phyloP scores from a whole-genome alignment of 768 basidiomycete species.

The Xerocomellus amylosporus region DNA sequence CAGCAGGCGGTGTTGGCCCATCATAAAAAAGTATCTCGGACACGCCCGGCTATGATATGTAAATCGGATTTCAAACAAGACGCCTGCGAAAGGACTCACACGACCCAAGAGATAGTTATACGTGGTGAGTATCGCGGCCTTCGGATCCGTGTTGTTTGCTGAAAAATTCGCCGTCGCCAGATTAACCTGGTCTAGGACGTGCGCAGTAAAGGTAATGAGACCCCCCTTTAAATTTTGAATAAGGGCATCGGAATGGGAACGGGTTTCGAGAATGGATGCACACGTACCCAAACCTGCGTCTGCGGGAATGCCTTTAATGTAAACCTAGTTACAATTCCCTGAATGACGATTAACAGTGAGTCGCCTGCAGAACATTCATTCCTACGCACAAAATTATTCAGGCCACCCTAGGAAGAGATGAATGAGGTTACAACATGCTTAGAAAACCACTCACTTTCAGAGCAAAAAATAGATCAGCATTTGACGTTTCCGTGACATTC shows the following conservation, averaged over 20 bases:
- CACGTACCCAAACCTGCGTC: slow-evolving; percentile 53
- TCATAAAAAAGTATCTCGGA: slow-evolving; percentile 54
- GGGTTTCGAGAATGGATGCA: slow-evolving; percentile 8
- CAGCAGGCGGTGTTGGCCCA: slow-evolving; percentile 28
- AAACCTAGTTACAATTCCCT: slow-evolving; percentile 62
- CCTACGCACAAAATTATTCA: slow-evolving; percentile 53
- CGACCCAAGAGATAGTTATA: slow-evolving; percentile 31
- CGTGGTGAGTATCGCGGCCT: slow-evolving; percentile 39
- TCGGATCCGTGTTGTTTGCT: slow-evolving; percentile 18
- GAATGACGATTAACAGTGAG: neutral
- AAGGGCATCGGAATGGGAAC: neutral
- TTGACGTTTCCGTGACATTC: slow-evolving; percentile 31
- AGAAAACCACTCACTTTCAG: slow-evolving; percentile 33
- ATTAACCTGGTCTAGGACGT: slow-evolving; percentile 11
- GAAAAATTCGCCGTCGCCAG: slow-evolving; percentile 23
- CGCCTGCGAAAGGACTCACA: neutral
- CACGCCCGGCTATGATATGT: slow-evolving; percentile 8
- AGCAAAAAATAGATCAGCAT: slow-evolving; percentile 44
- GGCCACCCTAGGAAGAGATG: slow-evolving; percentile 44
- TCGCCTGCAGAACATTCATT: neutral
- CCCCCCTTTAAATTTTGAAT: slow-evolving; percentile 43
- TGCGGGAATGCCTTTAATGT: slow-evolving; percentile 54
- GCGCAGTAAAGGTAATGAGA: slow-evolving; percentile 31
- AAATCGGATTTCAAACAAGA: neutral
- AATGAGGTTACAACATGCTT: neutral